Evolutionary conservation across 192 early-diverging fungal species (phyloP), one percentile per base, ranked within the genome.

Genomic region (Umbelopsis sp.): DNA sequence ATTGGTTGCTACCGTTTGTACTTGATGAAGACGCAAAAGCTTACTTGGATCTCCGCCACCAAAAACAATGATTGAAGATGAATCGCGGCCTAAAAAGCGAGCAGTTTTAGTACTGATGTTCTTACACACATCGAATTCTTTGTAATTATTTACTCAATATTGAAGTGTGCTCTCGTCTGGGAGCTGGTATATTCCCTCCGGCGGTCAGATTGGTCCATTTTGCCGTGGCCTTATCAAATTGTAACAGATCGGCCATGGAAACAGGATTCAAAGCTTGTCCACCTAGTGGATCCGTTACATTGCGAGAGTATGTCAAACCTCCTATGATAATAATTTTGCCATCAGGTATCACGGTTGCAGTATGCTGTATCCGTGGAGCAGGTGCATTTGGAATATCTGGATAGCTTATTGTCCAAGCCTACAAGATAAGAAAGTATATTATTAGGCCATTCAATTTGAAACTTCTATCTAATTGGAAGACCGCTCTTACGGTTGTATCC

Each of bases 111-210:
- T 51, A 10, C 2, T 21, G 3, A 51, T 26, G 2, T 44, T 1
- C n/a, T 32, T 2, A 29, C 3, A 3, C 0, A 8, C 20, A 51
- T 17, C 50, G 17, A 31, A 36, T n/a, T 12, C 20, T n/a, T 14
- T 56, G 12, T 45, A n/a, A 17, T 3, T 21, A 49, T 12, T 68
- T 77, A 77, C 74, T 66, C 38, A 77, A 54, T 2, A 77, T 67
- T n/a, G 75, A 71, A 36, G 75, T 72, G 34, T 77, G 75, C 5
- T 71, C 75, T 36, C 71, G 36, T 50, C 75, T 65, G 10, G 75
- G 75, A 20, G 75, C 75, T 38, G 75, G 75, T 9, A 77, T 72
- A 34, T 77, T 77, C 31, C 75, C 75, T 4, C 75, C 75, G n/a
- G 75, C 75, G 10, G 70, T 77, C 14, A 77, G 24, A 44, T 71